Percentiles rank a stretch among this genome's conserved stretches.
Evolutionary conservation across 495 filamentous ascomycete species (phyloP).

Genomic region (Beverwykella pulmonaria): DNA sequence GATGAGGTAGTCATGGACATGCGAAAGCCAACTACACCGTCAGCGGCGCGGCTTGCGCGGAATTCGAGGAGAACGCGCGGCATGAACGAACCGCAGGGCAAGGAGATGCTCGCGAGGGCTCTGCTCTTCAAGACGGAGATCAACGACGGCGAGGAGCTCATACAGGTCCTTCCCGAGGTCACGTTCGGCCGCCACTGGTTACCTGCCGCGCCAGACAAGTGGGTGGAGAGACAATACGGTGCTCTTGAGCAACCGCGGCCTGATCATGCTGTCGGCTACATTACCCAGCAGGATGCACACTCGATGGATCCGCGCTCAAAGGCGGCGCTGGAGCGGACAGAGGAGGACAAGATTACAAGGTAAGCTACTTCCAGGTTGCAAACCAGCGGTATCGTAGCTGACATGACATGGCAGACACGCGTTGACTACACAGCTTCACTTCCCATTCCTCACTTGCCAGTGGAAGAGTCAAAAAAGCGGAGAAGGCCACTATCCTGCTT

Average conservation of each 20-base stretch:
- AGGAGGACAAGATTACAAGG: conserved; percentile 22
- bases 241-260: conserved; percentile 25
- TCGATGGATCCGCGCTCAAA: conserved; percentile 18
- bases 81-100: conserved; percentile 19
- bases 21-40: conserved; percentile 22
- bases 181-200: conserved; percentile 20
- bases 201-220: conserved; percentile 18
- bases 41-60: conserved; percentile 21
- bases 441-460: conserved; percentile 15
- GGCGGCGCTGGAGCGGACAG: conserved; percentile 14
- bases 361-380: not conserved
- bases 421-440: conserved; percentile 12
- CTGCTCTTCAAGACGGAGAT: conserved; percentile 18
- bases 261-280: conserved; percentile 19
- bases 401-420: conserved; percentile 17
- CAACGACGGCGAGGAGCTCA: conserved; percentile 23
- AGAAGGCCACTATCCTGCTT: conserved; percentile 19
- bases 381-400: conserved; percentile 10
- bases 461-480: conserved; percentile 17
- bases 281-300: conserved; percentile 23
- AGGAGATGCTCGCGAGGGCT: conserved; percentile 17
- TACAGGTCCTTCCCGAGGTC: conserved; percentile 23
- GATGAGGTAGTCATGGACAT: conserved; percentile 19
- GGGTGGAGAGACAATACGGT: conserved; percentile 25
- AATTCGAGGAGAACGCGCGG: conserved; percentile 18